phyloP scores from a whole-genome alignment of 2,329 filamentous ascomycete species.

The Diplodia intermedia region DNA sequence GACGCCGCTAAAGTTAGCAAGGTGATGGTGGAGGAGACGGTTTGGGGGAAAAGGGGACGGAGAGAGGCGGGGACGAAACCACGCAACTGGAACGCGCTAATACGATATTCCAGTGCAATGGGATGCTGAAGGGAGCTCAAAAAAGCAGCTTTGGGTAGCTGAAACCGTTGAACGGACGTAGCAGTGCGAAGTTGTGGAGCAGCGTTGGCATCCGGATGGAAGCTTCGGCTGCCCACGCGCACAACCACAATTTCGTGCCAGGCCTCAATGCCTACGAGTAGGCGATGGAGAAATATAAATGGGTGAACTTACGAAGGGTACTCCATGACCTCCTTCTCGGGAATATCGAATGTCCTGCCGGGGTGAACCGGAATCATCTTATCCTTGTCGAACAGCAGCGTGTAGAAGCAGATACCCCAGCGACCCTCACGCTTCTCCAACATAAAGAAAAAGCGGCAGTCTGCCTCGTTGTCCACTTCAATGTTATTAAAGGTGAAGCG shows the following conservation, averaged over 20 bases:
- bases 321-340: conserved; percentile 33
- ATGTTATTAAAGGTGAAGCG: conserved; percentile 36
- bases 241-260: too few relatives aligned
- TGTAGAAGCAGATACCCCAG: conserved; percentile 35
- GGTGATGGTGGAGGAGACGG: background rate
- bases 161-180: too few relatives aligned
- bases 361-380: conserved; percentile 36
- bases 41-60: too few relatives aligned
- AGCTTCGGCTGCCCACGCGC: background rate
- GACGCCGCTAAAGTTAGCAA: background rate
- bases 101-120: too few relatives aligned
- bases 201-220: too few relatives aligned
- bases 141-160: too few relatives aligned
- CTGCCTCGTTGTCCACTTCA: conserved; percentile 36
- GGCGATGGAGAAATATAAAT: too few relatives aligned
- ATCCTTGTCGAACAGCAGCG: conserved; percentile 49
- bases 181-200: too few relatives aligned
- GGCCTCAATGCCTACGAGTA: too few relatives aligned
- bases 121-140: background rate
- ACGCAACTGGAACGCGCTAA: background rate
- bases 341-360: conserved; percentile 33
- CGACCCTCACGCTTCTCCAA: conserved; percentile 32
- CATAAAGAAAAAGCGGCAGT: conserved; percentile 35
- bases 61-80: background rate
- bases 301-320: conserved; percentile 31